A percentile compares a stretch with the other conserved stretches of the same genome.
phyloP scores from a whole-genome alignment of 495 filamentous ascomycete species.

The Wilcoxina mikolae region DNA sequence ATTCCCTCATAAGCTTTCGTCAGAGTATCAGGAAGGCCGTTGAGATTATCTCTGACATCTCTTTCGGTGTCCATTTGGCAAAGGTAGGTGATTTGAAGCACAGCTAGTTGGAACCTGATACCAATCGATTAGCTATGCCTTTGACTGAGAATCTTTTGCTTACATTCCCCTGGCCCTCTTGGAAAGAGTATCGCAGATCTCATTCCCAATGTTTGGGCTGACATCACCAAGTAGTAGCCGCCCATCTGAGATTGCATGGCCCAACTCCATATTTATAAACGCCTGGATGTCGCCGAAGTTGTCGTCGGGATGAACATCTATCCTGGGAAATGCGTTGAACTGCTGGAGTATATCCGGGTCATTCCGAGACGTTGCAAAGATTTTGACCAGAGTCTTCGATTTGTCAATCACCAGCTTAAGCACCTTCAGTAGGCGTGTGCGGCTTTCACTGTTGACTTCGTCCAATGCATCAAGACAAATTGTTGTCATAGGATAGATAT shows the following conservation, averaged over 20 bases:
- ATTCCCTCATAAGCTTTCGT: neutral
- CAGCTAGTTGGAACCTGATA: neutral
- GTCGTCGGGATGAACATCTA: neutral
- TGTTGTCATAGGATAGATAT: neutral
- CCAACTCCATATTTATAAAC: no score
- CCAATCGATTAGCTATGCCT: neutral
- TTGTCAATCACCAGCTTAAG: slow-evolving; percentile 3
- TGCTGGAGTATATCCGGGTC: slow-evolving; percentile 11
- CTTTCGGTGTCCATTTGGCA: neutral
- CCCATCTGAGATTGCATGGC: no score
- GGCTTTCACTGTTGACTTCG: slow-evolving; percentile 8
- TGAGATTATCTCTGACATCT: neutral
- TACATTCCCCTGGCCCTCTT: no score
- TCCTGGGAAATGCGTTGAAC: no score
- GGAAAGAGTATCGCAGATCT: no score
- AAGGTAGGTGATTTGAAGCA: slow-evolving; percentile 2
- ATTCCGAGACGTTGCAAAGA: slow-evolving; percentile 18
- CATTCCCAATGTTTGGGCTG: no score
- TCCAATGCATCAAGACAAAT: slow-evolving; percentile 17
- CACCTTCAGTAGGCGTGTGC: slow-evolving; percentile 4
- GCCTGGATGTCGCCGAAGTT: neutral
- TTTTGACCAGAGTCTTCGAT: slow-evolving; percentile 10
- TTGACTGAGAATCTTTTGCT: no score
- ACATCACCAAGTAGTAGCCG: no score
- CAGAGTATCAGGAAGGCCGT: neutral